phyloP scores from a whole-genome alignment of 805 yeast species.

The Kazachstania taianensis region DNA sequence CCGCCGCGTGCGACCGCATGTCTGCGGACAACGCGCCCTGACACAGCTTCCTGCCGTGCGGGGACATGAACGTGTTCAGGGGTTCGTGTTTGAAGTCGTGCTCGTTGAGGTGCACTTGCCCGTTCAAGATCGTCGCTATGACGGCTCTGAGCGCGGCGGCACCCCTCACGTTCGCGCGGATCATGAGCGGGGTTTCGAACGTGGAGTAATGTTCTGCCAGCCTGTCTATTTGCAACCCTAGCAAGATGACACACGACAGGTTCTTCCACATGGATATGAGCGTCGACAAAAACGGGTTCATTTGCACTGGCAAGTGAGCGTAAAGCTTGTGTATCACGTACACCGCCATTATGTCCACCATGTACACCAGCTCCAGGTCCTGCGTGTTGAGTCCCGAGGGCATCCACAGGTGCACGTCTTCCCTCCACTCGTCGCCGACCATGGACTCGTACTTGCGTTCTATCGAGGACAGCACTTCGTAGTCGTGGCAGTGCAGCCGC shows the following conservation, averaged over 20 bases:
- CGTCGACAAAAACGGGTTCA: constrained; percentile 54
- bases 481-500: constrained; percentile 21
- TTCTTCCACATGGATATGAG: constrained; percentile 58
- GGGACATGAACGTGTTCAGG: constrained; percentile 50
- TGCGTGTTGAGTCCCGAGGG: constrained; percentile 30
- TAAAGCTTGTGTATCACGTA: constrained; percentile 38
- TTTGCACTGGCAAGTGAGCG: constrained; percentile 24
- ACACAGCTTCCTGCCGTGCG: constrained; percentile 52
- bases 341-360: constrained; percentile 35
- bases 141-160: constrained; percentile 53
- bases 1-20: constrained; percentile 47
- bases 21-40: constrained; percentile 52
- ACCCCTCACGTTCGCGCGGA: constrained; percentile 47
- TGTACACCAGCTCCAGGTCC: constrained; percentile 37
- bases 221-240: constrained; percentile 54
- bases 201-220: constrained; percentile 34
- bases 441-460: not conserved
- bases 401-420: constrained; percentile 30
- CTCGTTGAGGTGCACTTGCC: constrained; percentile 31
- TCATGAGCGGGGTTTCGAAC: constrained; percentile 35
- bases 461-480: constrained; percentile 13
- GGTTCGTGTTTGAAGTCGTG: constrained; percentile 56
- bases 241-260: constrained; percentile 46
- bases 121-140: constrained; percentile 50
- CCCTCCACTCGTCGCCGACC: constrained; percentile 18